Evolutionary conservation across 2,329 filamentous ascomycete species (phyloP), one percentile per base, ranked within the genome.

Genomic region (Paraphaeosphaeria minitans): DNA sequence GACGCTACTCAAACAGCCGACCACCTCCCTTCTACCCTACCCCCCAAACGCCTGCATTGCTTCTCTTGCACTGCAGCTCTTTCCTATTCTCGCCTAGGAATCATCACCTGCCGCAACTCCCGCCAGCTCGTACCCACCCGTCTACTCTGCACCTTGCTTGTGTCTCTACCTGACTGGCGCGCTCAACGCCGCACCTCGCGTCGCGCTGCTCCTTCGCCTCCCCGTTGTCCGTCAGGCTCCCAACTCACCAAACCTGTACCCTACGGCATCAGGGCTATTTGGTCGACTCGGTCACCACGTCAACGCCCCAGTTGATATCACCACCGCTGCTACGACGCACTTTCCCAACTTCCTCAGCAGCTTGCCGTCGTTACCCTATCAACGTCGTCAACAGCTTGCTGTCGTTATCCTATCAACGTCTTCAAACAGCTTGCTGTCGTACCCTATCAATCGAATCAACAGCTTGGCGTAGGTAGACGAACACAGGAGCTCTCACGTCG

Each of bases 1-100:
- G 67, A 62, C 64, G 69, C 66, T 67, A 66, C 66, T 64, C 67
- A 57, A 69, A 66, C 66, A 64, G 58, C 65, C 66, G 60, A 68
- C 63, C 61, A 54, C 56, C 55, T 65, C 63, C 62, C 53, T 66
- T 64, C 68, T 65, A 61, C 57, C 63, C 66, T 57, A 65, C 57
- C 43, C 42, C 57, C 64, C 65, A 64, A 62, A 59, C 61, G n/a
- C 67, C 41, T 63, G 52, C 68, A 65, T 61, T 61, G 55, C 62
- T 60, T 57, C 60, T 46, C 60, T 57, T 57, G 63, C 59, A 46
- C 58, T 53, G 54, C 59, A 43, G 46, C 59, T 59, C 61, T 56
- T 60, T 60, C 58, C 63, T 65, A 57, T 56, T 68, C 59, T 65
- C 70, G 65, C 65, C 59, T 59, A 67, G 62, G 66, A 27, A 67